Base-by-base conservation (phyloP, 208 protist genomes). In the Leishmania lainsoni region DNA sequence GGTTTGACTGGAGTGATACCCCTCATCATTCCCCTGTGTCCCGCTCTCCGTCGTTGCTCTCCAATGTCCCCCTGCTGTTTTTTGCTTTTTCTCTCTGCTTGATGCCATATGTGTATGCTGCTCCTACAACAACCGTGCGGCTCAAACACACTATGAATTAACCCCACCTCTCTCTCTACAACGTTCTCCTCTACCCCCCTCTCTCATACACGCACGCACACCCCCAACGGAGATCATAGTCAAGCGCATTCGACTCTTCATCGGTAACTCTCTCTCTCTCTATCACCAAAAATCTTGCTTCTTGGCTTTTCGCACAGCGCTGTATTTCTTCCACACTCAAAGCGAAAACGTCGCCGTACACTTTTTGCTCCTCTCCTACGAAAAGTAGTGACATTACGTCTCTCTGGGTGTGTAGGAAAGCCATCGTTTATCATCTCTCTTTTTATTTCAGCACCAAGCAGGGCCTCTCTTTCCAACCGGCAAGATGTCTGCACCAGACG, bases 401-500 rank as follows among this genome's bases (percentile, higher is more conserved):
- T 39, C 29, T 8, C 16, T 61, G 3, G 14, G 6, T 56, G 39
- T 52, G 45, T 54, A 49, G 58, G n/a, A 22, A 26, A 61, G 29
- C 20, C 29, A 61, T 10, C 22, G n/a, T 12, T 20, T 3, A 5
- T 29, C 12, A 2, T 26, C 45, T 14, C 17, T 14, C 14, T 72
- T 72, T 45, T 72, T 72, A 3, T 12, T 49, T 6, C 6, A 29
- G 35, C 42, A 17, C 12, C 42, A 12, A 42, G 5, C 17, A 48
- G 26, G 2, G 12, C 39, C 32, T 49, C 42, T 20, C 42, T 1
- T 51, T 51, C 42, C 68, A 51, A 72, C 8, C 59, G 12, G 29
- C 22, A 81, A 52, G 22, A 81, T 82, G 81, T 85, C 80, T 68
- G 69, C 58, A 20, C 51, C 81, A 63, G 77, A 83, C 51, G 81